Evolutionary conservation across 306 rosid genomes (phyloP), one percentile per base, ranked within the genome.

Genomic region (Mimosa bimucronata): DNA sequence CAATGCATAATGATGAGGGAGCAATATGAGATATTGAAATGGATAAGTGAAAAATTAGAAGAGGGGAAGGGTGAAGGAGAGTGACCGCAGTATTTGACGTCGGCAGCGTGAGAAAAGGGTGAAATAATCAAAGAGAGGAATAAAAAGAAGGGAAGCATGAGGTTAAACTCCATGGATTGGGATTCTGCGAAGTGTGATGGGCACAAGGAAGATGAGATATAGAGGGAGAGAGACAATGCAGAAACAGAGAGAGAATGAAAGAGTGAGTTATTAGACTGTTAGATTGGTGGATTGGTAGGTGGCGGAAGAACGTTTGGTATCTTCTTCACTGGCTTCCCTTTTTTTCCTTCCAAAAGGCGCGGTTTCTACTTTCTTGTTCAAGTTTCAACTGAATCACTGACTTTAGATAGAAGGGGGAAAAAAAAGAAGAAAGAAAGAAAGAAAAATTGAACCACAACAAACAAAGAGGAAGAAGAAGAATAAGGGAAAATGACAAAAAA

Each of bases 81-180:
- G 78, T 70, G 64, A 89, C 92, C 86, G 87, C 92, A 89, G 84
- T 86, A 87, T 15, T 71, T 72, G 26, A 89, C 87, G 26, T 89
- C 87, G 52, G 83, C 83, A 83, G 97, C 91, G 66, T 45, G 77
- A 76, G 84, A 28, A 37, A 85, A 83, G 7, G 86, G 76, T 45
- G 55, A 68, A 66, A 86, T 80, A 41, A 90, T 80, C 46, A 90
- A 72, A 76, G 38, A 85, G 0, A 89, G 83, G 12, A 73, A 58
- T 16, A 84, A 57, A 42, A 75, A 75, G 75, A 90, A 77, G 66
- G 73, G 31, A 0, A 50, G 28, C 60, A 86, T 1, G 55, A 77
- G 28, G 19, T 89, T 92, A 30, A 67, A 67, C 57, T 86, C 71
- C 86, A 79, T 77, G 71, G 86, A 79, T 78, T 80, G 38, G 46